phyloP scores from a whole-genome alignment of 768 basidiomycete species.

The Exsudoporus frostii region DNA sequence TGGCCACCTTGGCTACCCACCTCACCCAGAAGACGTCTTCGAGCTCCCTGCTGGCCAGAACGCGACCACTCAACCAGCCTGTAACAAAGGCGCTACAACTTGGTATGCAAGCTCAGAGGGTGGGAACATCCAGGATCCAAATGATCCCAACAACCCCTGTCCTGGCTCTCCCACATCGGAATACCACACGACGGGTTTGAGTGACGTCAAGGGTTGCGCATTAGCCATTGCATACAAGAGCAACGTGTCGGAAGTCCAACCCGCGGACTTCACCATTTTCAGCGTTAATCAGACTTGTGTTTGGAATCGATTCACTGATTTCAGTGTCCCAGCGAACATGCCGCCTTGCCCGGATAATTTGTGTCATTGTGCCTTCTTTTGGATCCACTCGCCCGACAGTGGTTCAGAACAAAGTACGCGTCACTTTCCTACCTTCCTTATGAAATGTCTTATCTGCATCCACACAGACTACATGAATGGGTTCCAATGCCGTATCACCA shows the following conservation, averaged over 20 bases:
- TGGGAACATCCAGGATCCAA: slow-evolving; percentile 47
- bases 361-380: slow-evolving; percentile 72
- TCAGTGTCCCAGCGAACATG: slow-evolving; percentile 63
- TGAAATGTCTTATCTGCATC: neutral
- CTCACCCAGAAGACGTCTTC: slow-evolving; percentile 54
- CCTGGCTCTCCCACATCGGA: slow-evolving; percentile 41
- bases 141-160: slow-evolving; percentile 51
- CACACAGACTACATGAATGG: slow-evolving; percentile 67
- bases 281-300: slow-evolving; percentile 75
- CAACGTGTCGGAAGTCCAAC: slow-evolving; percentile 52
- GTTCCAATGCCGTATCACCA: slow-evolving; percentile 63
- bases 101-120: slow-evolving; percentile 52
- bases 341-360: slow-evolving; percentile 62
- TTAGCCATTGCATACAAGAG: slow-evolving; percentile 77
- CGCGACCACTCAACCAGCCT: slow-evolving; percentile 51
- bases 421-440: neutral
- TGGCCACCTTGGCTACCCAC: slow-evolving; percentile 54
- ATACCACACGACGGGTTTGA: slow-evolving; percentile 54
- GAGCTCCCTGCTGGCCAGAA: slow-evolving; percentile 56
- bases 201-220: slow-evolving; percentile 60
- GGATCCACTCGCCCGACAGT: slow-evolving; percentile 62
- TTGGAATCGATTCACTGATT: slow-evolving; percentile 67
- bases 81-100: slow-evolving; percentile 61
- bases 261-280: slow-evolving; percentile 70
- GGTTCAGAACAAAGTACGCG: slow-evolving; percentile 62